Conservation (phyloP, 345 rosid genomes). For the Noccaea caerulescens region DNA sequence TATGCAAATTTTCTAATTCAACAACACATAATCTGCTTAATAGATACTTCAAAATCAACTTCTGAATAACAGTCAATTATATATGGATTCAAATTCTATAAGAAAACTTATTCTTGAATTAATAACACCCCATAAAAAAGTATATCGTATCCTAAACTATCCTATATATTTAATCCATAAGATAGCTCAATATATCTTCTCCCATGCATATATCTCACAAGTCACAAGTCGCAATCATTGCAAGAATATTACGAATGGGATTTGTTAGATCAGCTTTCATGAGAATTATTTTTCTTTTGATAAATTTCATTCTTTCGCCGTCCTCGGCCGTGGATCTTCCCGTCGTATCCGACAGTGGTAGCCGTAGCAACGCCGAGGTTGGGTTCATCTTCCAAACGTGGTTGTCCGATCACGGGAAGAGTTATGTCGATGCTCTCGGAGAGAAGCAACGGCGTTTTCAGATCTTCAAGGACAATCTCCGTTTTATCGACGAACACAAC, state of each 20-base stretch:
- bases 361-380: slow-evolving; percentile 64
- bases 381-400: slow-evolving; percentile 63
- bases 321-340: slow-evolving; percentile 71
- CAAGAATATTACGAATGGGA: slow-evolving; percentile 40
- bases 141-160: no score
- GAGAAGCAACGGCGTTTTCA: slow-evolving; percentile 71
- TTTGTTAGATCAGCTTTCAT: slow-evolving; percentile 37
- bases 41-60: no score
- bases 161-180: no score
- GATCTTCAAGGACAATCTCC: slow-evolving; percentile 76
- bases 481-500: slow-evolving; percentile 78
- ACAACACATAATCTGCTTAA: no score
- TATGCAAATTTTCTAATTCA: no score
- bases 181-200: no score
- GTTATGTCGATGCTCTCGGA: slow-evolving; percentile 58
- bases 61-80: no score
- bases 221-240: background rate
- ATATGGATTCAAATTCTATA: no score
- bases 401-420: slow-evolving; percentile 68
- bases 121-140: no score
- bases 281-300: slow-evolving; percentile 44
- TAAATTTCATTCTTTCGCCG: slow-evolving; percentile 39
- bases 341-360: slow-evolving; percentile 52
- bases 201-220: background rate
- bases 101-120: no score